phyloP scores from a whole-genome alignment of 257 asterid genomes.

The Gardenia jasminoides region DNA sequence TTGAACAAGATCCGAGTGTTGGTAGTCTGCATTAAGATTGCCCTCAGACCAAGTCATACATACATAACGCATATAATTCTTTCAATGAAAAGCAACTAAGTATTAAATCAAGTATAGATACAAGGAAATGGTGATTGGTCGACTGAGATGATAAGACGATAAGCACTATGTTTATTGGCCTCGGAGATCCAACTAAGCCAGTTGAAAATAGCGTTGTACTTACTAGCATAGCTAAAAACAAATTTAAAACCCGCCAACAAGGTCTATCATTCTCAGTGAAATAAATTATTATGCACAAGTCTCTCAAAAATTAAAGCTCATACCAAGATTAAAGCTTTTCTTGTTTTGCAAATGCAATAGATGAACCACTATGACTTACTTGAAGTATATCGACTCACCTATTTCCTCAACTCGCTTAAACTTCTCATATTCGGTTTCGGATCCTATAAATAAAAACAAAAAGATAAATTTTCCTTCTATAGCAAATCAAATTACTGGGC shows the following conservation, averaged over 20 bases:
- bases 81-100: neutral
- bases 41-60: neutral
- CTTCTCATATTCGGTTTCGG: constrained; percentile 1
- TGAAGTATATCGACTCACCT: constrained; percentile 7
- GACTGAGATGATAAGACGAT: neutral
- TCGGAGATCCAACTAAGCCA: neutral
- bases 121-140: neutral
- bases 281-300: neutral
- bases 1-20: neutral
- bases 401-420: constrained; percentile 18
- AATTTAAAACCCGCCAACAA: neutral
- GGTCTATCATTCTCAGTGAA: constrained; percentile 1
- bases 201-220: neutral
- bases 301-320: neutral
- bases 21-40: constrained; percentile 1
- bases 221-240: neutral
- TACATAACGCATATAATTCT: neutral
- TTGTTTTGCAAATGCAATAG: neutral
- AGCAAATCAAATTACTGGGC: neutral
- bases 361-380: neutral
- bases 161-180: neutral
- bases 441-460: constrained; percentile 13
- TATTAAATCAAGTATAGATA: neutral
- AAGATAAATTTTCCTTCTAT: neutral
- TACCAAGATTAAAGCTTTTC: neutral